Evolutionary conservation across 306 rosid genomes (phyloP), one percentile per base, ranked within the genome.

Genomic region (Vigna unguiculata): DNA sequence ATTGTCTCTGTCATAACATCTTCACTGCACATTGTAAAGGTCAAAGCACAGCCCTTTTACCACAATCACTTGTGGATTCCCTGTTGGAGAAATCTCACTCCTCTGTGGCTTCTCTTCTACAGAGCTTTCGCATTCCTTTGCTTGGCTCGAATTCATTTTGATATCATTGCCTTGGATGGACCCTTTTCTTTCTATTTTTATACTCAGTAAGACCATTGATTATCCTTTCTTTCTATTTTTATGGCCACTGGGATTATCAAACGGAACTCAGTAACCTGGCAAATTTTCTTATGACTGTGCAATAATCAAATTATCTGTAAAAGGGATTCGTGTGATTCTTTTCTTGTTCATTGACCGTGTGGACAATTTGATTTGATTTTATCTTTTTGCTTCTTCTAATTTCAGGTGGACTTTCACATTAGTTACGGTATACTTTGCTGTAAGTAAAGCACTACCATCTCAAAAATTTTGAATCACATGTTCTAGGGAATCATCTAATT

Each of bases 341-440:
- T 45, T 59, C 65, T 30, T 49, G 55, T 59, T 64, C 30, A 21
- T 25, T 17, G 46, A 41, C 30, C 14, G 17, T 58, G 74, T 19
- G 61, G 28, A 48, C 69, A 22, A 48, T 53, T 65, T 71, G 25
- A 83, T 74, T 70, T 62, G 22, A 83, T 74, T 70, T 62, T 28
- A 83, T 71, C 54, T 34, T 49, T 15, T 69, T 48, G 40, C 48
- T 45, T 57, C 54, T 45, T 57, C 60, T 69, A 71, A 72, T 82
- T 84, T 83, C 91, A 92, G 97, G 87, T 92, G 97, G 97, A 90
- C 97, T 75, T 90, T 87, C 86, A 58, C 91, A 8, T 80, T 92
- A 77, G 92, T 92, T 48, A 84, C 85, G 76, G 45, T 88, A 79
- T 92, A 92, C 57, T 92, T 92, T 82, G 91, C 74, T 82, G 97